Conservation (phyloP, 2,329 filamentous ascomycete species). For the Colletotrichum sojae region DNA sequence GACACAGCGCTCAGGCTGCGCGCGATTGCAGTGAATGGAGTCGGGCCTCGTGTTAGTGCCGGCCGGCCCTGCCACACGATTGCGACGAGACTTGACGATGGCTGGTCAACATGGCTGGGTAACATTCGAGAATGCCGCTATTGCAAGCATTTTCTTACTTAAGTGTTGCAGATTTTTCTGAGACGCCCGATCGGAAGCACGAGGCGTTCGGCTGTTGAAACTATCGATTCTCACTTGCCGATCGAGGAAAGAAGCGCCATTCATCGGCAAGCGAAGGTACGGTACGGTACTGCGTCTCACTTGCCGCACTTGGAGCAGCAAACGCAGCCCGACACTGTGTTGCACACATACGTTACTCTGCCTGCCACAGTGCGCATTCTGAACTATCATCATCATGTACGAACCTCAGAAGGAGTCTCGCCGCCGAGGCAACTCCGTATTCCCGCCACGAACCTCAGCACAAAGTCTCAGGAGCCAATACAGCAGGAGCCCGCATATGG, state of each 20-base stretch:
- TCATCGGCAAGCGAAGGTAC: neutral
- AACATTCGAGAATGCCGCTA: neutral
- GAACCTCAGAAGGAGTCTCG: constrained; percentile 26
- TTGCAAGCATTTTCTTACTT: constrained; percentile 25
- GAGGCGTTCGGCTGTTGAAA: constrained; percentile 23
- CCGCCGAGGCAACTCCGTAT: constrained; percentile 27
- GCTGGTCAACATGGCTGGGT: constrained; percentile 27
- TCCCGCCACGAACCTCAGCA: constrained; percentile 27
- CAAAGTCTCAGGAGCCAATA: constrained; percentile 37
- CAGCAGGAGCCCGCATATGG: constrained; percentile 23
- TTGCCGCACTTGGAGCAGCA: constrained; percentile 18
- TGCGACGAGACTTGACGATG: constrained; percentile 15
- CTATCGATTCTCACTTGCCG: constrained; percentile 14
- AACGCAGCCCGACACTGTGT: constrained; percentile 8
- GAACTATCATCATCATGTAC: constrained; percentile 15
- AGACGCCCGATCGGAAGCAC: constrained; percentile 8
- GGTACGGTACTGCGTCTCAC: neutral
- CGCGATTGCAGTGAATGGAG: neutral
- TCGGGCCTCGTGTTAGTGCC: constrained; percentile 23
- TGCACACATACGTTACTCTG: neutral
- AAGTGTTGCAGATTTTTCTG: constrained; percentile 11
- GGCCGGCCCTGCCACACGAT: constrained; percentile 29
- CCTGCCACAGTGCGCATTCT: neutral
- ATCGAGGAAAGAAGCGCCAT: constrained; percentile 16
- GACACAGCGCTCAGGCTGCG: constrained; percentile 27